A percentile compares a stretch with the other conserved stretches of the same genome.
Evolutionary conservation across 768 basidiomycete genomes (phyloP).

Genomic region (Serendipita sp.): DNA sequence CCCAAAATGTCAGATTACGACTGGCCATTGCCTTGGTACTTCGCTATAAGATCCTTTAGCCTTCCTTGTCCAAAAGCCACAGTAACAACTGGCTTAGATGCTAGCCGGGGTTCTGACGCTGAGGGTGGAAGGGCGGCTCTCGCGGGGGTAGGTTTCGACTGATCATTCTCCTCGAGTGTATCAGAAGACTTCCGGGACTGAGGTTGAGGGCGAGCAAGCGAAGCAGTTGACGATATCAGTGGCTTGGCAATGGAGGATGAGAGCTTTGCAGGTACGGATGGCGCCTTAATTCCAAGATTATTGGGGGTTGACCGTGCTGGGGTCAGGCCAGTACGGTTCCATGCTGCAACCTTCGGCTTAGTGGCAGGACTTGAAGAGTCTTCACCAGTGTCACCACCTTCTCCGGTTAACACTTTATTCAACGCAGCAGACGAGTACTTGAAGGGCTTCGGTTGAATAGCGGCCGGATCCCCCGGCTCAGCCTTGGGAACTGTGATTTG

Average conservation of each 20-base stretch:
- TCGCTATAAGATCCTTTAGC: slow-evolving; percentile 63
- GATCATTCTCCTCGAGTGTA: not conserved
- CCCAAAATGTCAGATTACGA: no score
- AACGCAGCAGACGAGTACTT: not conserved
- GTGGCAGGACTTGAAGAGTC: slow-evolving; percentile 16
- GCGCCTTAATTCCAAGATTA: slow-evolving; percentile 32
- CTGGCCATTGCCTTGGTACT: no score
- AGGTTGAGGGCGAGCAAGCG: slow-evolving; percentile 39
- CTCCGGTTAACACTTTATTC: not conserved
- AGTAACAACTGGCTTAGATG: slow-evolving; percentile 23
- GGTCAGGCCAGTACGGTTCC: not conserved
- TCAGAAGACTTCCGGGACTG: slow-evolving; percentile 10
- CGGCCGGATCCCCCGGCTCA: not conserved
- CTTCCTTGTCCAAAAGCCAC: slow-evolving; percentile 64
- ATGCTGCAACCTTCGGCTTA: not conserved
- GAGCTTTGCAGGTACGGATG: slow-evolving; percentile 50
- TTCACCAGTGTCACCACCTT: slow-evolving; percentile 15
- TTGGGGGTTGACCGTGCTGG: slow-evolving; percentile 15
- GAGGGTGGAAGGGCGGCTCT: slow-evolving; percentile 8
- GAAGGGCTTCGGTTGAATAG: slow-evolving; percentile 10
- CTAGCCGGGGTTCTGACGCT: slow-evolving; percentile 7
- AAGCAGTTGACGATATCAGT: slow-evolving; percentile 59
- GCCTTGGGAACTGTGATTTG: not conserved
- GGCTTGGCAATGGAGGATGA: slow-evolving; percentile 62
- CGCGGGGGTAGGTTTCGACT: slow-evolving; percentile 25